Conservation (phyloP, 495 filamentous ascomycete species). For the Penicillium arizonense region DNA sequence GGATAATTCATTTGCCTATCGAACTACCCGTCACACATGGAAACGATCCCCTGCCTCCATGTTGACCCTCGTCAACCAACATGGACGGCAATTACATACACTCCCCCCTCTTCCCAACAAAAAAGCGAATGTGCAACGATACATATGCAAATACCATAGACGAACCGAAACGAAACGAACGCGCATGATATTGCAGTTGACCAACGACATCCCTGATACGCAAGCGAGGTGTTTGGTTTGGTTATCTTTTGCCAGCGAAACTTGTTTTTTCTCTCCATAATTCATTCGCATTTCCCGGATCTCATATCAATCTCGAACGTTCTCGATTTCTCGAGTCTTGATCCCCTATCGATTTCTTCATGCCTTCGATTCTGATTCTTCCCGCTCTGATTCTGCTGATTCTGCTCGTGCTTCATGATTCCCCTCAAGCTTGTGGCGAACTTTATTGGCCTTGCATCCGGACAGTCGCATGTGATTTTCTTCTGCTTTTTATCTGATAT, state of each 20-base stretch:
- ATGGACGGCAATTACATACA: not conserved
- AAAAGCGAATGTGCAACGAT: constrained; percentile 30
- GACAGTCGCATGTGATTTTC: constrained; percentile 1
- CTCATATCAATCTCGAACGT: constrained; percentile 6
- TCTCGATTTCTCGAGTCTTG: not conserved
- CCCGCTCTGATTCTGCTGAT: constrained; percentile 2
- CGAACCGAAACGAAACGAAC: constrained; percentile 32
- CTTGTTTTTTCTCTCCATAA: constrained; percentile 5
- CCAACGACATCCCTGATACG: constrained; percentile 26
- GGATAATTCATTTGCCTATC: not conserved
- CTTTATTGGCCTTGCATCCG: constrained; percentile 8
- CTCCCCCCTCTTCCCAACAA: constrained; percentile 1
- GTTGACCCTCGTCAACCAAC: not conserved
- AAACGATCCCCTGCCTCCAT: constrained; percentile 10
- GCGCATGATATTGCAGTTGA: constrained; percentile 26
- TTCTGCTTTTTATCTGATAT: not conserved
- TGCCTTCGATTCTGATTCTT: not conserved
- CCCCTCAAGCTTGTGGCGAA: constrained; percentile 3
- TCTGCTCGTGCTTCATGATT: constrained; percentile 6
- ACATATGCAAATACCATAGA: constrained; percentile 30
- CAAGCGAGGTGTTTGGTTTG: constrained; percentile 35
- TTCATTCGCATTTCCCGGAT: constrained; percentile 8
- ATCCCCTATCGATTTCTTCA: not conserved
- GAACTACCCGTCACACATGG: constrained; percentile 5
- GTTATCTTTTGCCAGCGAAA: constrained; percentile 23